Base-by-base conservation (phyloP, 192 early-diverging fungal species). In the Coemansia sp. region DNA sequence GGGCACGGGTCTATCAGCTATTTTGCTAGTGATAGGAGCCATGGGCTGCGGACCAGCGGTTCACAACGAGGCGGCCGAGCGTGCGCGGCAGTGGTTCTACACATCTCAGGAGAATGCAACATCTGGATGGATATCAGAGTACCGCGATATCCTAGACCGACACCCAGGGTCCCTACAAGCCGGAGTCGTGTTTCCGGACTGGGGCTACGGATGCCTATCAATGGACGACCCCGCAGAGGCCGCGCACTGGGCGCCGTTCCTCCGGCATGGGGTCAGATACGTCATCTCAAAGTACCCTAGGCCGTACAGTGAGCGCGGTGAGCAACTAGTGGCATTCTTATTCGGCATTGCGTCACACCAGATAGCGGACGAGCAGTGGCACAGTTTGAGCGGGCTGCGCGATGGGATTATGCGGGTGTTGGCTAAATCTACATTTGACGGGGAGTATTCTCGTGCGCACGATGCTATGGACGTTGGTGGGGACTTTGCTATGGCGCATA, bases 351-450 rank as follows among this genome's bases (percentile, higher is more conserved):
- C 76, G 18, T 81, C 83, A 31, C 83, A 85, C 62, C 75, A 78
- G 55, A 79, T 85, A 38, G 66, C 83, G 0, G 83, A 85, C 55
- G 83, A 81, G 79, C 79, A 74, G 61, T 85, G 83, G 83, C 83
- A 85, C 64, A 78, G 79, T 33, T 27, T 85, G 16, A 73, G 70
- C 6, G 82, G 82, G 0, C 50, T 85, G 47, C 75, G 62, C 0
- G 83, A 85, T 12, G 83, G 83, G 3, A 50, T 85, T 7, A 81
- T 85, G 76, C 64, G 39, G n/a, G 69, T 70, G 0, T 43, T 85
- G 66, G 71, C 83, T 0, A 76, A 74, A 24, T 84, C 83, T 18
- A 78, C 75, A 13, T 85, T 85, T 40, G n/a, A 49, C 22, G 79
- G 79, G 12, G 72, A 85, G 33, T 85, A 43, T 27, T 34, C 64